Evolutionary conservation across 2,329 filamentous ascomycete genomes (phyloP).

Genomic region (Aspergillus sp.): DNA sequence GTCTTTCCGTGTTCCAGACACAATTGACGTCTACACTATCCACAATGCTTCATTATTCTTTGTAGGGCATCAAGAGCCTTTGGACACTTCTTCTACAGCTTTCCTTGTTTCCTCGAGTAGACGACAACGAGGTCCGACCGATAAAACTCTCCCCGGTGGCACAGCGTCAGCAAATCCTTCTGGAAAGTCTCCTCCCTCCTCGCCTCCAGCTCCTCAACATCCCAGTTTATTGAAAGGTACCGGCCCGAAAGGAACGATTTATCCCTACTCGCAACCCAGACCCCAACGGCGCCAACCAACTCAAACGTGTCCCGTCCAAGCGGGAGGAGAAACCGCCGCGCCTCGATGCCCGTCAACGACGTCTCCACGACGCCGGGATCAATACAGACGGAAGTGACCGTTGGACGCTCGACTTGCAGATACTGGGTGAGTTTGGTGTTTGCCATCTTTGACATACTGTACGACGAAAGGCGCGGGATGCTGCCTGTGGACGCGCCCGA

Average conservation of each 20-base stretch:
- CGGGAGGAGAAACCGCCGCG: slow-evolving; percentile 15
- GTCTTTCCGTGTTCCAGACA: too few relatives aligned
- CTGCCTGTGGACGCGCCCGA: slow-evolving; percentile 26
- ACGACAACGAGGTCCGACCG: too few relatives aligned
- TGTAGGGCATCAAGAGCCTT: too few relatives aligned
- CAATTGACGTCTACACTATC: too few relatives aligned
- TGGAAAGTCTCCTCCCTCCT: slow-evolving; percentile 20
- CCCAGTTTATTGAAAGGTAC: slow-evolving; percentile 23
- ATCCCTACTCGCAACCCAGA: slow-evolving; percentile 23
- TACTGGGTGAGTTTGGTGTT: slow-evolving; percentile 36
- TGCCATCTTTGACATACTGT: slow-evolving; percentile 40
- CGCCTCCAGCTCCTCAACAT: slow-evolving; percentile 25
- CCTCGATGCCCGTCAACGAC: slow-evolving; percentile 27
- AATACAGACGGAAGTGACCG: slow-evolving; percentile 36
- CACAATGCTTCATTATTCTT: too few relatives aligned
- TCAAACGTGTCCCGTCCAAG: slow-evolving; percentile 18
- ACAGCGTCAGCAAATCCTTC: background rate
- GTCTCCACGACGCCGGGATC: slow-evolving; percentile 37
- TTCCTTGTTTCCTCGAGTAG: too few relatives aligned
- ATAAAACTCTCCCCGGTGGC: too few relatives aligned
- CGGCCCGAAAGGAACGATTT: slow-evolving; percentile 21
- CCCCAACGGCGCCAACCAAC: slow-evolving; percentile 18
- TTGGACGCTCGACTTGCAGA: slow-evolving; percentile 38
- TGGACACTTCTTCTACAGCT: too few relatives aligned
- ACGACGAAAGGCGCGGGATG: slow-evolving; percentile 32